These are phyloP conservation scores for Boletus reticuloceps DNA, from an alignment of 768 basidiomycete species.

Conservation along the genomic window DNA sequence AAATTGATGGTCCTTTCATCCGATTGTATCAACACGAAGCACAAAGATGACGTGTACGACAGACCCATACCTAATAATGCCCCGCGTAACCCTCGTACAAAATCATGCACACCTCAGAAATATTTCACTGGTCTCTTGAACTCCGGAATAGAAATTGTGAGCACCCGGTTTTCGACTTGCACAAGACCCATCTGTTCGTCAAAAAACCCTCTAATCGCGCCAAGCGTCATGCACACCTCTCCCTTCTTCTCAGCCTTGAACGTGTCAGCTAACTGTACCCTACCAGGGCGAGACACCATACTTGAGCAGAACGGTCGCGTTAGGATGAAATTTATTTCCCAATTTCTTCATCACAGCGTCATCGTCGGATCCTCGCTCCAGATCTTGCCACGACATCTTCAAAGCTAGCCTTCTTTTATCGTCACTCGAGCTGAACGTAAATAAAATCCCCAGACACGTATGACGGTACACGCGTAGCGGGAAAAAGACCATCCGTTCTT, in stretches of 20 bases:
- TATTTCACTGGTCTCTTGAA: not conserved
- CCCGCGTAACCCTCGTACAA: not conserved
- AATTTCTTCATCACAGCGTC: not conserved
- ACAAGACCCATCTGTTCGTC: too few relatives aligned
- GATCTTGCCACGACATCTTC: constrained; percentile 1
- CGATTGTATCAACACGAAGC: not conserved
- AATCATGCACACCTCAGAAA: not conserved
- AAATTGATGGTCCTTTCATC: not conserved
- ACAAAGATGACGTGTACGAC: not conserved
- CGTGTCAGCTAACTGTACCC: too few relatives aligned
- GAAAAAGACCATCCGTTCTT: not conserved
- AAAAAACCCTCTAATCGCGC: too few relatives aligned
- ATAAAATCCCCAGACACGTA: not conserved
- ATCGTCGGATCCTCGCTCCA: not conserved
- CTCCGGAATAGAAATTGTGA: not conserved
- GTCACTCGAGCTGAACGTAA: not conserved
- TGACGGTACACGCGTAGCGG: not conserved
- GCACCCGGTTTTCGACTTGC: not conserved
- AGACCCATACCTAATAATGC: not conserved
- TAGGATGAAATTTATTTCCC: not conserved
- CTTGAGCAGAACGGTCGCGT: not conserved
- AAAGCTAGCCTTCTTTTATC: not conserved
- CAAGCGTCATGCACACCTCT: too few relatives aligned
- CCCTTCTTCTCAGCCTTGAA: too few relatives aligned
- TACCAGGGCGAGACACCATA: not conserved